Evolutionary conservation across 2,329 filamentous ascomycete species (phyloP), one percentile per base, ranked within the genome.

Genomic region (Talaromyces funiculosus): DNA sequence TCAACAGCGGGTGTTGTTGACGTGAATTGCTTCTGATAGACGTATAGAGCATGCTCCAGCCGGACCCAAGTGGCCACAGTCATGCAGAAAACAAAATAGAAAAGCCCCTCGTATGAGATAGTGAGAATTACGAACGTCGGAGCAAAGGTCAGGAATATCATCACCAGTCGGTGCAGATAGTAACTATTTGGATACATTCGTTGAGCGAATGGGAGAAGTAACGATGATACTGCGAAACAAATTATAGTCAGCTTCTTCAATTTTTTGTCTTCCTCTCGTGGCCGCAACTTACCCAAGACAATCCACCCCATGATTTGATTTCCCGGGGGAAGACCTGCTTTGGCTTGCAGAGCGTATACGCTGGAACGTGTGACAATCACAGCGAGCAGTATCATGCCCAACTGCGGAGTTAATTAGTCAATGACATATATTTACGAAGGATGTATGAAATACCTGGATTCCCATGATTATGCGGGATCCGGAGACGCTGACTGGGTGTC

Each of bases 61-160:
- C 87, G 86, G 35, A 97, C 90, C 94, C 94, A 99, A 59, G 87
- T 86, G 56, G 96, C 81, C 4, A 99, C 78, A 22, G 88, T 90
- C 58, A 89, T 79, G 69, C 87, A 92, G 75, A 97, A 99, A 10
- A 88, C 86, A 62, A 97, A 85, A 75, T 97, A 99, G 74, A 99
- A 99, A 2, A 99, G 82, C 0, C 93, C 93, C 75, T 99, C 94
- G 77, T 96, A 99, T 0, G 93, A 97, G 67, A 97, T 97, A 7
- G 92, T 96, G 55, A 99, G 84, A 69, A 99, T 93, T 71, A 99
- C 89, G 75, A 97, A 99, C 1, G 89, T 89, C 0, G 94, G 94
- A 0, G 93, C 89, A 72, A 95, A 97, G 4, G 92, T 90, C 53
- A 99, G 81, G 78, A 97, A 99, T 58, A 97, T 86, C 67, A 96